A percentile compares a stretch with the other conserved stretches of the same genome.
Evolutionary conservation across 192 early-diverging fungal species (phyloP).

Genomic region (Backusella sp.): DNA sequence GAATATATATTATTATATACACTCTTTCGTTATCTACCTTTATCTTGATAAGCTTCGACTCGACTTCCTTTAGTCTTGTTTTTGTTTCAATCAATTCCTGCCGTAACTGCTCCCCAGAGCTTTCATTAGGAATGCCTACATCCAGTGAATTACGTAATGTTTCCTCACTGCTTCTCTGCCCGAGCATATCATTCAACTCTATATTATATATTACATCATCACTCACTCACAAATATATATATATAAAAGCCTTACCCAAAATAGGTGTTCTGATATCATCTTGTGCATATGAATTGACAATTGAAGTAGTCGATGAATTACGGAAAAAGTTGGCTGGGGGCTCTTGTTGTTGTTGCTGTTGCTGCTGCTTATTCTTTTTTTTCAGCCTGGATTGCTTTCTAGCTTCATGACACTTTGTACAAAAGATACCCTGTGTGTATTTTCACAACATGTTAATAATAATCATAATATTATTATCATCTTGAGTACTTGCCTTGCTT

Average conservation of each 20-base stretch:
- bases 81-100: conserved; percentile 21
- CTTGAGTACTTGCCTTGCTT: conserved; percentile 48
- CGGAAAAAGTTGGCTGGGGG: background rate
- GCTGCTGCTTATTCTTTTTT: conserved; percentile 44
- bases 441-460: too few species aligned
- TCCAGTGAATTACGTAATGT: conserved; percentile 13
- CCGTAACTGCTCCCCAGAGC: conserved; percentile 7
- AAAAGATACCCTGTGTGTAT: conserved; percentile 66
- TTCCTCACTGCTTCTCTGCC: conserved; percentile 9
- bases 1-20: background rate
- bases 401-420: conserved; percentile 70
- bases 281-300: conserved; percentile 27
- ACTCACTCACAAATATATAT: background rate
- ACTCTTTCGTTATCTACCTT: conserved; percentile 23
- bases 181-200: conserved; percentile 27
- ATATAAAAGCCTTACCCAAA: background rate
- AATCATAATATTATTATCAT: background rate
- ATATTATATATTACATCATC: background rate
- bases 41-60: conserved; percentile 29
- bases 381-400: conserved; percentile 64
- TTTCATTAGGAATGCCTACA: background rate
- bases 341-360: background rate
- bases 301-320: conserved; percentile 25
- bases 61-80: conserved; percentile 20
- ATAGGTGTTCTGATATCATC: conserved; percentile 8